These are phyloP conservation scores for Amauroascus niger DNA, from an alignment of 2,329 filamentous ascomycete genomes.

Conservation along the genomic window DNA sequence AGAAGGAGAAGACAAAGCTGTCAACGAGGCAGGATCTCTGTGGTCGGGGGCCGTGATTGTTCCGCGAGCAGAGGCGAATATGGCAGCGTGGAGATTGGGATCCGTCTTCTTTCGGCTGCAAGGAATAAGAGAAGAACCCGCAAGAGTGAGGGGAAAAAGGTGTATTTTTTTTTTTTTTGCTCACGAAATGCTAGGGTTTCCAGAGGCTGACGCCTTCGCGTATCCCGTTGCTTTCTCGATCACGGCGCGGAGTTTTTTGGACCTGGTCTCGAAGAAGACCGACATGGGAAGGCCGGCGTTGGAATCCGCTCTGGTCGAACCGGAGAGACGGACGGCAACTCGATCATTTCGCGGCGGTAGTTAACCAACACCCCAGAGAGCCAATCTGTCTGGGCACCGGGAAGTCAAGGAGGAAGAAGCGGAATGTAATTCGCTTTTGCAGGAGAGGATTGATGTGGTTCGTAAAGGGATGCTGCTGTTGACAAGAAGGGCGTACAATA, in stretches of 20 bases:
- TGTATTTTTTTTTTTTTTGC: too few relatives aligned
- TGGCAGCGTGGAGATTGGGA: not conserved
- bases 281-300: constrained; percentile 6
- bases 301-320: not conserved
- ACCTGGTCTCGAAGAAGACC: constrained; percentile 13
- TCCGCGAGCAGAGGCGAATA: not conserved
- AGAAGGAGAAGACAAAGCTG: too few relatives aligned
- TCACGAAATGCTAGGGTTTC: not conserved
- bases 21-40: too few relatives aligned
- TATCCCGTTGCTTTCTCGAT: constrained; percentile 17
- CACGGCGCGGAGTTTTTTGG: constrained; percentile 14
- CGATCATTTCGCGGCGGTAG: not conserved
- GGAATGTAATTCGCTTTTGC: too few relatives aligned
- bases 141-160: not conserved
- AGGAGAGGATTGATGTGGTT: too few relatives aligned
- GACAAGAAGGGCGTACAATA: too few relatives aligned
- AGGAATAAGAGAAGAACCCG: not conserved
- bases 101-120: not conserved
- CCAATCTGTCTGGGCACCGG: too few relatives aligned
- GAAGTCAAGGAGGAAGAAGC: too few relatives aligned
- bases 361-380: too few relatives aligned
- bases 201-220: not conserved
- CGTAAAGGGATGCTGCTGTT: too few relatives aligned
- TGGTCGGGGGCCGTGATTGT: too few relatives aligned
- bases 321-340: not conserved